Base-by-base conservation (phyloP, 1,139 yeast species). In the Kodamaea arcana region DNA sequence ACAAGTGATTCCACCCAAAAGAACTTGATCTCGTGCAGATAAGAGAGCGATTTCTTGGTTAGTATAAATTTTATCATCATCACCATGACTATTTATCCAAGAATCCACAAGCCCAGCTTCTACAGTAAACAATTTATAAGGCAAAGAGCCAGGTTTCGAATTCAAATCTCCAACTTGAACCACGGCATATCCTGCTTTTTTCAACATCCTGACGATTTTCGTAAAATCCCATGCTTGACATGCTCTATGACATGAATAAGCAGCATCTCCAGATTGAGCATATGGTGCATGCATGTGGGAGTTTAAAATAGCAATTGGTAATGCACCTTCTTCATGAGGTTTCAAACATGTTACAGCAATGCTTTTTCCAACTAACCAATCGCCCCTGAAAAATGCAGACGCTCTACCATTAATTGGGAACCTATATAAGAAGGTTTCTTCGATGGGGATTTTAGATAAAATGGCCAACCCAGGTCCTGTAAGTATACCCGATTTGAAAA, bases 251-350 rank as follows among this genome's bases (percentile, higher is more conserved):
- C 96, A 85, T 3, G 80, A 68, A 54, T 94, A 92, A 4, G 94
- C 83, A 4, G 94, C 94, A 58, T 87, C 96, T 1, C 97, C 97
- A 1, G 66, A 62, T 23, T 60, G 50, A 1, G 94, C 78, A 54
- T 92, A 92, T 0, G 99, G 98, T 2, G 99, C 98, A 61, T 92
- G 99, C 92, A 94, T 83, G 54, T 92, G 99, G 13, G 95, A 82
- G 52, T 90, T 90, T 51, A 92, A 65, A 7, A 94, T 59, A 11
- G 94, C 97, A 31, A 92, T 63, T 12, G 82, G 86, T 14, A 70
- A 59, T 3, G 67, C 55, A 12, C 70, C 68, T 2, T 61, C 50
- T 15, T 55, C 55, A 6, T 72, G 65, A 7, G 83, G 81, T 35
- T 65, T 63, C 30, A 90, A 65, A 11, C 82, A 60, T 0, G 95